Evolutionary conservation across 257 asterid genomes (phyloP), one percentile per base, ranked within the genome.

Genomic region (Forsythia viridissima): DNA sequence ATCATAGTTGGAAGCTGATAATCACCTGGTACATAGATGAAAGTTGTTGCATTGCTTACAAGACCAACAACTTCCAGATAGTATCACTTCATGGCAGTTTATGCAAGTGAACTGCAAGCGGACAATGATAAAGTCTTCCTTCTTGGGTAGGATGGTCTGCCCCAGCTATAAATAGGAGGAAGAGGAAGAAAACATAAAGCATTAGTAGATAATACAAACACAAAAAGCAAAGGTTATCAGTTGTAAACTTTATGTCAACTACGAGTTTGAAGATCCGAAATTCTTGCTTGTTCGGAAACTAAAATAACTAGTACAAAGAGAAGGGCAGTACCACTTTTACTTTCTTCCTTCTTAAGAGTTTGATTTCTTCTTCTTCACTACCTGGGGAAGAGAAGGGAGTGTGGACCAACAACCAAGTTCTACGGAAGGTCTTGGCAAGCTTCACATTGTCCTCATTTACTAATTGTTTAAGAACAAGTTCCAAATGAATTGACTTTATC

Each of bases 71-170:
- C 80, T 78, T 74, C 91, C 92, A 9, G 93, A 83, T 41, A 87
- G 72, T 68, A 91, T 87, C 46, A 85, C 82, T 80, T 86, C 88
- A 44, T 82, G 84, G 86, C 97, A 92, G 73, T 77, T 83, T 71
- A 80, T 72, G 85, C 97, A 92, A 30, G 81, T 80, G 78, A 80
- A 84, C 30, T 82, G 91, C 88, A 93, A 84, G 80, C 84, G 85
- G 77, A 90, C 86, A 70, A 93, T 85, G 8, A 91, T 65, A 77
- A 91, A 90, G 75, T 90, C 85, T 21, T 93, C 96, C 84, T 91
- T 93, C 4, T 36, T 73, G 8, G 88, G 81, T 80, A 80, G 83
- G 80, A 91, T 87, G n/a, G 18, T 72, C 21, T 85, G 85, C 44
- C 91, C 88, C 41, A 93, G 91, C 97, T 92, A 86, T 78, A 74